phyloP scores from a whole-genome alignment of 1,139 yeast genomes.

The Sporopachydermia cereana region DNA sequence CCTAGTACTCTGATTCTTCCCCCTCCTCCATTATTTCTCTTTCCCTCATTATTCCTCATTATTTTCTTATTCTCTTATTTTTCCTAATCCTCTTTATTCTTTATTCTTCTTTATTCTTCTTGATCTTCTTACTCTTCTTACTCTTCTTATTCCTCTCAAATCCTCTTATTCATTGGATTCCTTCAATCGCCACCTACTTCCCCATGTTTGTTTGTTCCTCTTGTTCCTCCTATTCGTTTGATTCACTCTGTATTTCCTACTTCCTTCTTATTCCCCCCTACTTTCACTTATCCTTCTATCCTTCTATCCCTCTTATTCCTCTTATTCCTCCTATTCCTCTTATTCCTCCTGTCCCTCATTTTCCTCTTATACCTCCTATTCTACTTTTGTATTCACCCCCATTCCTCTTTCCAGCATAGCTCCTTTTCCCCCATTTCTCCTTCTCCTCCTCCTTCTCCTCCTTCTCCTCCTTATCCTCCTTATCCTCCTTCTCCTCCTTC shows the following conservation, averaged over 20 bases:
- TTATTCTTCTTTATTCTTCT: too few relatives aligned
- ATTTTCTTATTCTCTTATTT: too few relatives aligned
- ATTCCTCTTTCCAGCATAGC: too few relatives aligned
- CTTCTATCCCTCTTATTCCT: neutral
- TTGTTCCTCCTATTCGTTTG: neutral
- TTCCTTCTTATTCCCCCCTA: neutral
- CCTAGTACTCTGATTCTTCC: too few relatives aligned
- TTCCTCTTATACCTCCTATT: neutral
- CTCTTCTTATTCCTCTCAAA: too few relatives aligned
- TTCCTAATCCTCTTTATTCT: too few relatives aligned
- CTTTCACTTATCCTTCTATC: neutral
- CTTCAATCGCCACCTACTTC: neutral
- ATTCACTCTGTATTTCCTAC: neutral
- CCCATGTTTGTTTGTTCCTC: neutral
- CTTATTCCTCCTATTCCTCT: neutral
- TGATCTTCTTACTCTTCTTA: too few relatives aligned
- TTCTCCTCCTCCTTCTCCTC: neutral
- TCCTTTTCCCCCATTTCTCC: too few relatives aligned
- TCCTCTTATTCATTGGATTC: too few relatives aligned
- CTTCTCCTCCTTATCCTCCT: neutral
- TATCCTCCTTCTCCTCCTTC: neutral
- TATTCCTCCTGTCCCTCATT: neutral
- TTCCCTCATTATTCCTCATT: too few relatives aligned
- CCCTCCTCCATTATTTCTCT: too few relatives aligned
- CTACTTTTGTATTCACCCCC: too few relatives aligned